phyloP scores from a whole-genome alignment of 2,329 filamentous ascomycete genomes.

The Cercospora brassicicola region DNA sequence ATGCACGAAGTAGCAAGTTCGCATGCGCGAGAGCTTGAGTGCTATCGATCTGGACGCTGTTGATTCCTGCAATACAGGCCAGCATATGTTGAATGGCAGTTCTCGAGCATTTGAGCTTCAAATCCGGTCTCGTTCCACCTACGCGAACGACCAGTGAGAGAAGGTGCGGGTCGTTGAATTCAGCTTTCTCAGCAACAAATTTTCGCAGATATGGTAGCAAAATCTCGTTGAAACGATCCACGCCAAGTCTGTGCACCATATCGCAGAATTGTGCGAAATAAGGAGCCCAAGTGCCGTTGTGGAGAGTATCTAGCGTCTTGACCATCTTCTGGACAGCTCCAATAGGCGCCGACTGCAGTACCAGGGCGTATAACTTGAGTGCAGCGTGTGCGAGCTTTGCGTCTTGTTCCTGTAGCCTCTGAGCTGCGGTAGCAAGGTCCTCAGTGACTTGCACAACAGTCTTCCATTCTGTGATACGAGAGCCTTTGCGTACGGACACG shows the following conservation, averaged over 20 bases:
- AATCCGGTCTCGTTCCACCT: constrained; percentile 11
- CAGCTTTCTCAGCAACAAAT: constrained; percentile 66
- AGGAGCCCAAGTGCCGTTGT: constrained; percentile 62
- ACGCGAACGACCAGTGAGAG: constrained; percentile 21
- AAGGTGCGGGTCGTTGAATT: constrained; percentile 1
- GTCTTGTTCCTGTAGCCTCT: constrained; percentile 25
- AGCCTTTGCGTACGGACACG: constrained; percentile 78
- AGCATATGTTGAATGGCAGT: constrained; percentile 1
- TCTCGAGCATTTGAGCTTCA: constrained; percentile 16
- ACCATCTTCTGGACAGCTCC: constrained; percentile 73
- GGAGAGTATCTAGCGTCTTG: constrained; percentile 64
- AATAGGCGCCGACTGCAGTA: constrained; percentile 74
- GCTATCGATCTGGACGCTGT: not conserved
- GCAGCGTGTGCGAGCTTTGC: constrained; percentile 38
- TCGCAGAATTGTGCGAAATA: constrained; percentile 86
- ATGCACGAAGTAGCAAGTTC: constrained; percentile 22
- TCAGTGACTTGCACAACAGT: constrained; percentile 54
- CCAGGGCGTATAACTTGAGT: constrained; percentile 58
- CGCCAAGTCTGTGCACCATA: constrained; percentile 71
- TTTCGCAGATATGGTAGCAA: constrained; percentile 79
- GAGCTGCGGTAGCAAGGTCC: constrained; percentile 35
- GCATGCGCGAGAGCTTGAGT: constrained; percentile 12
- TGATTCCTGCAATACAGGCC: not conserved
- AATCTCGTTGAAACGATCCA: constrained; percentile 73
- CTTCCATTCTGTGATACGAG: constrained; percentile 71